Percentiles rank a stretch among this genome's conserved stretches.
Evolutionary conservation across 2,329 filamentous ascomycete species (phyloP).

Genomic region (Aaosphaeria arxii): DNA sequence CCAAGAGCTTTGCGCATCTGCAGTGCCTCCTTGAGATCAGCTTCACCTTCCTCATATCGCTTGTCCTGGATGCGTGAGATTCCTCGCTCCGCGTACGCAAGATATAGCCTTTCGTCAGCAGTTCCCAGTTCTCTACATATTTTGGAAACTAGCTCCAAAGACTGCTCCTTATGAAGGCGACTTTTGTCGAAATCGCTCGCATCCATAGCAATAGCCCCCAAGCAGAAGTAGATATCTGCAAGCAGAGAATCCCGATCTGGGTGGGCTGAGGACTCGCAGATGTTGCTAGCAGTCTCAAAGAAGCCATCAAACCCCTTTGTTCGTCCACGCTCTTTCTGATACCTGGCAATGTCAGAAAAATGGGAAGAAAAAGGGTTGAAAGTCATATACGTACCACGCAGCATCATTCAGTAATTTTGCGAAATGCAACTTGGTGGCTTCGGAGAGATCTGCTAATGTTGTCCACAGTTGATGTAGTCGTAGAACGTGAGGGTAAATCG

Average conservation of each 20-base stretch:
- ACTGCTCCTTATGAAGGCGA: neutral
- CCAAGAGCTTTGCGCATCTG: neutral
- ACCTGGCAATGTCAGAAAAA: neutral
- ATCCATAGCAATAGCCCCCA: neutral
- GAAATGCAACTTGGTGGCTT: neutral
- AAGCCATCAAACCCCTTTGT: constrained; percentile 6
- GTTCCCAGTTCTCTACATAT: neutral
- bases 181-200: neutral
- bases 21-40: neutral
- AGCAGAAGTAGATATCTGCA: neutral
- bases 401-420: neutral
- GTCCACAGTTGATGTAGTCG: constrained; percentile 5
- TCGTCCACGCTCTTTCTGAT: constrained; percentile 6
- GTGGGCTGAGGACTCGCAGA: neutral
- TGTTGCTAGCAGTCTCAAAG: constrained; percentile 5
- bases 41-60: constrained; percentile 3
- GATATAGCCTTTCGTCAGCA: constrained; percentile 3
- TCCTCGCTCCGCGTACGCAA: constrained; percentile 4
- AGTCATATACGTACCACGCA: neutral
- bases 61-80: constrained; percentile 5
- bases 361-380: neutral
- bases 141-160: neutral
- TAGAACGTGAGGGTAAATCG: constrained; percentile 6
- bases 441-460: neutral
- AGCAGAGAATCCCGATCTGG: neutral